Conservation (phyloP, 2,329 filamentous ascomycete species). For the Emmonsiellopsis sp. region DNA sequence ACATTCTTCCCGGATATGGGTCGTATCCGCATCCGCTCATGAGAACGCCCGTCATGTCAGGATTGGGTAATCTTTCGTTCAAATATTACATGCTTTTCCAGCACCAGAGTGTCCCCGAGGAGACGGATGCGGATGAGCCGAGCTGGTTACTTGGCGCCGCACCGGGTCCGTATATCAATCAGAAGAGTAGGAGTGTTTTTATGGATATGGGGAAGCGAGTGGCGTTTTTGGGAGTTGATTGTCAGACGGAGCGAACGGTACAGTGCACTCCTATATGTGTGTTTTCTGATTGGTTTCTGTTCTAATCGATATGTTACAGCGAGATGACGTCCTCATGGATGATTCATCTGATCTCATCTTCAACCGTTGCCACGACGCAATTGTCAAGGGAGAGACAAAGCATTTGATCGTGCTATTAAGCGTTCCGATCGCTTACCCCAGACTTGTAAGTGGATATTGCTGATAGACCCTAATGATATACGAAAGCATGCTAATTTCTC, state of each 20-base stretch:
- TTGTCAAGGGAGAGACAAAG: constrained; percentile 73
- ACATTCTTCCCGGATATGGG: constrained; percentile 83
- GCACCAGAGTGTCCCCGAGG: constrained; percentile 75
- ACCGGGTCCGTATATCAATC: constrained; percentile 82
- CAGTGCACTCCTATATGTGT: constrained; percentile 1
- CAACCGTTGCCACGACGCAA: constrained; percentile 72
- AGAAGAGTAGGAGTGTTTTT: constrained; percentile 76
- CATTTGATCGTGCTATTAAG: constrained; percentile 83
- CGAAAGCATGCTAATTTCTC: constrained; percentile 10
- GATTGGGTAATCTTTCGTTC: constrained; percentile 82
- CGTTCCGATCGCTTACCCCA: constrained; percentile 72
- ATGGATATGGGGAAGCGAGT: constrained; percentile 71
- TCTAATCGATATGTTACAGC: constrained; percentile 20
- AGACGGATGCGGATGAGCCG: constrained; percentile 74
- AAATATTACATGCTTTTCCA: constrained; percentile 99
- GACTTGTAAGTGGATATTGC: constrained; percentile 48
- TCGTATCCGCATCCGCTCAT: constrained; percentile 91
- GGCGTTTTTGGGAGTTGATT: constrained; percentile 78
- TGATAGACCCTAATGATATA: neutral
- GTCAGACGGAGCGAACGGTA: constrained; percentile 75
- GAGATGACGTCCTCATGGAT: constrained; percentile 68
- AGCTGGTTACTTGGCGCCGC: constrained; percentile 78
- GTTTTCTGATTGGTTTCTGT: constrained; percentile 1
- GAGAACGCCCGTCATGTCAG: constrained; percentile 79
- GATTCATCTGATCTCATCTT: constrained; percentile 81